Evolutionary conservation across 169 alveolate species (phyloP), one percentile per base, ranked within the genome.

Genomic region (Eimeria sp.): DNA sequence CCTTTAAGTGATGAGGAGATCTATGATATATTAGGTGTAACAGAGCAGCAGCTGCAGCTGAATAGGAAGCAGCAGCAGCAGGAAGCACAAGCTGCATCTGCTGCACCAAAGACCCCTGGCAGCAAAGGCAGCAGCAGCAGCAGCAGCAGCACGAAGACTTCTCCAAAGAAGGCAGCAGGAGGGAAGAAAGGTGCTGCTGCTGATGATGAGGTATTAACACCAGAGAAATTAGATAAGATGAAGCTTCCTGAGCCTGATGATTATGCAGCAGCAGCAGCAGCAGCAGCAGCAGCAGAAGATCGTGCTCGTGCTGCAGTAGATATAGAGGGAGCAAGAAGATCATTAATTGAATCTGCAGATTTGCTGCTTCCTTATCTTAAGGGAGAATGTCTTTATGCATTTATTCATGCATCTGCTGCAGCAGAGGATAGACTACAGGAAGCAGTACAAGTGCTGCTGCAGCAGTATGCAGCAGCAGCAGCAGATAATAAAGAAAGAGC

Each of bases 201-300:
- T 9, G n/a, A 45, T 49, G 89, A 30, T 78, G 89, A 65, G 14
- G 49, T 25, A 7, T 0, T 16, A 22, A 4, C 67, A 3, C 58
- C 76, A 4, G 9, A 30, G 4, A 76, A 83, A 5, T 11, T 51
- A 22, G 76, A 58, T 40, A 58, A 7, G n/a, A n/a, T 83, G 92
- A 58, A 58, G 27, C 30, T 83, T 27, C 92, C 92, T 14, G 92
- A 83, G 92, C 92, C 92, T 4, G 92, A 51, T 10, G 76, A 58
- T 13, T 83, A 83, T 25, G 57, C 76, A 1, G 78, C 57, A 34
- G 92, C 92, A 57, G 76, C 54, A 5, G 92, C 73, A 30, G 92
- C 92, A 83, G 92, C 92, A 34, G 92, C 92, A 83, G 92, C 73
- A 54, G 92, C 92, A 58, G 92, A 51, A 20, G 78, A 83, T 6